A percentile compares a stretch with the other conserved stretches of the same genome.
phyloP scores from a whole-genome alignment of 768 basidiomycete genomes.

The Mrakia hoshinonis region DNA sequence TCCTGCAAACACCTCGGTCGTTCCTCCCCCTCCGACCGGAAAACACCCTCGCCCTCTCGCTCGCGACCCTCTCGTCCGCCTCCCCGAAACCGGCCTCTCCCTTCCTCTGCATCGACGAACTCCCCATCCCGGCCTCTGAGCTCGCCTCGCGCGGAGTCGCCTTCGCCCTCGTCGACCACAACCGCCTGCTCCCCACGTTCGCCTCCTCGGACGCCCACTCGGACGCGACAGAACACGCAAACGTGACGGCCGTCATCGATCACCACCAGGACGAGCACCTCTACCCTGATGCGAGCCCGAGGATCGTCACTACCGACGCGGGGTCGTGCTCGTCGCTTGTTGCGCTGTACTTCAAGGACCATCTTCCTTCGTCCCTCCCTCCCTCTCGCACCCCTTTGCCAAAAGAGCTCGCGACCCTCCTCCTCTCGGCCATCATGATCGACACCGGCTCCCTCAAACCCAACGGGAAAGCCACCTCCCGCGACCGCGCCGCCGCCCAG shows the following conservation, averaged over 20 bases:
- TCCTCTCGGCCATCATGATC: slow-evolving; percentile 70
- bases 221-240: slow-evolving; percentile 41
- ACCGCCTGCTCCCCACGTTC: slow-evolving; percentile 48
- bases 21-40: slow-evolving; percentile 78
- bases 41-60: slow-evolving; percentile 65
- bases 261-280: slow-evolving; percentile 81
- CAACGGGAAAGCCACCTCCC: slow-evolving; percentile 63
- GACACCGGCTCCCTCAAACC: slow-evolving; percentile 74
- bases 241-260: slow-evolving; percentile 71
- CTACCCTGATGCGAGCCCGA: slow-evolving; percentile 54
- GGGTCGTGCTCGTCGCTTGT: slow-evolving; percentile 74
- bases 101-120: slow-evolving; percentile 56
- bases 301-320: slow-evolving; percentile 50
- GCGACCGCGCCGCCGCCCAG: slow-evolving; percentile 57
- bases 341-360: slow-evolving; percentile 45
- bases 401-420: slow-evolving; percentile 61
- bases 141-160: slow-evolving; percentile 49
- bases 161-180: slow-evolving; percentile 88
- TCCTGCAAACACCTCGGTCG: slow-evolving; percentile 58
- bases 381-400: slow-evolving; percentile 47
- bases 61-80: slow-evolving; percentile 41
- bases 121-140: slow-evolving; percentile 43
- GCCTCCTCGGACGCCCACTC: slow-evolving; percentile 34
- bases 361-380: slow-evolving; percentile 43
- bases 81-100: background rate